Base-by-base conservation (phyloP, 768 basidiomycete genomes). In the Lentinula lateritia region DNA sequence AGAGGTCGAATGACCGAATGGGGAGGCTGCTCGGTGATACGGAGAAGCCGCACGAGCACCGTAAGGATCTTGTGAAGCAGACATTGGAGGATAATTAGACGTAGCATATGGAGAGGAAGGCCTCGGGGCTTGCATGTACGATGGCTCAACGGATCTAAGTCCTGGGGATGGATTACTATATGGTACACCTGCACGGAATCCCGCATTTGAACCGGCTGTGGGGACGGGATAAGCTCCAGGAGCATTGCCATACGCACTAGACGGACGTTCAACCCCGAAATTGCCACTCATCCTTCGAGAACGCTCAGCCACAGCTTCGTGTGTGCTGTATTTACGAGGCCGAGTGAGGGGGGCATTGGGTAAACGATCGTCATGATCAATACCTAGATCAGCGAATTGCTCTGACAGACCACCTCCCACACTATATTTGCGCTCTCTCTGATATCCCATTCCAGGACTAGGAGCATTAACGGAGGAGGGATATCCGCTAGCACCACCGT, bases 101-200 rank as follows among this genome's bases (percentile, higher is more conserved):
- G 75, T 72, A 15, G 72, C 65, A 58, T 74, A 74, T 32, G 70
- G 69, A 50, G 76, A 70, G 10, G 69, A 62, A 35, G 75, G 68
- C 20, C 59, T 60, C 38, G 59, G 50, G 18, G 36, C 59, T 18
- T 67, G 65, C 42, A 71, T 71, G 53, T 71, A 81, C 10, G 76
- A 67, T 34, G 76, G 67, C 38, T 85, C 82, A 15, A 75, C 73
- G 45, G 82, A 70, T 16, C 81, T 80, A 63, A 79, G 67, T 64
- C 80, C 82, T 13, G 85, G 85, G 18, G 84, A 85, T 23, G 76
- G 66, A 54, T 73, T 69, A 36, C 69, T 65, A 60, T 72, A 78
- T 6, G 76, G 71, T 20, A 76, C 72, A 36, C 67, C 38, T 16
- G 78, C 70, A 60, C 20, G 23, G 23, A 23, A 50, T 12, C 32